phyloP scores from a whole-genome alignment of 1,284 basidiomycete species.

The Heterobasidion occidentale region DNA sequence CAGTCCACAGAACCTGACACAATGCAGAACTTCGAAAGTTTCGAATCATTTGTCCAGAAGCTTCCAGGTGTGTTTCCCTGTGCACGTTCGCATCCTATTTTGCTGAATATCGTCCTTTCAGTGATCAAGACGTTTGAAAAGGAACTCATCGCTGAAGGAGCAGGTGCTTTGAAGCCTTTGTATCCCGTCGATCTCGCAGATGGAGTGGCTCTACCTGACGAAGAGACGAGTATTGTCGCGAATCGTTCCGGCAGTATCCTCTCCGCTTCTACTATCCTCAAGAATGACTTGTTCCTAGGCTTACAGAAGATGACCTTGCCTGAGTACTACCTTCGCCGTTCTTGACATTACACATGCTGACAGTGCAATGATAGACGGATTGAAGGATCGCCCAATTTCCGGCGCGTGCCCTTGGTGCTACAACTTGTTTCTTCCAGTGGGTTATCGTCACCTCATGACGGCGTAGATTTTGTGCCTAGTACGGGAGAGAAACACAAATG shows the following conservation, averaged over 20 bases:
- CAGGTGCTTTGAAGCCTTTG: constrained; percentile 81
- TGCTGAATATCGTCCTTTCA: constrained; percentile 15
- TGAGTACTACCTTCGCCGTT: constrained; percentile 48
- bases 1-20: constrained; percentile 82
- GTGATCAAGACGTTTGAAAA: constrained; percentile 96
- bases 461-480: constrained; percentile 29
- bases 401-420: constrained; percentile 66
- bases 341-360: background rate
- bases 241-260: constrained; percentile 84
- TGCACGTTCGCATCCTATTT: constrained; percentile 4
- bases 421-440: constrained; percentile 25
- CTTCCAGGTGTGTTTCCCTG: constrained; percentile 55
- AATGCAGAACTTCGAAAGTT: constrained; percentile 66
- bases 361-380: constrained; percentile 54
- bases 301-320: constrained; percentile 93
- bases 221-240: constrained; percentile 79
- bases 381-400: constrained; percentile 90
- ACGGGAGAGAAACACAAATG: constrained; percentile 43
- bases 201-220: constrained; percentile 82
- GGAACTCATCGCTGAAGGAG: constrained; percentile 76
- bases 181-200: constrained; percentile 68
- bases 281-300: constrained; percentile 95
- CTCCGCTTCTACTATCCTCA: constrained; percentile 91
- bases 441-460: constrained; percentile 22
- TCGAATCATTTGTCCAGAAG: constrained; percentile 76